Base-by-base conservation (phyloP, 2,329 filamentous ascomycete species). In the Neocatenulostroma microsporum region DNA sequence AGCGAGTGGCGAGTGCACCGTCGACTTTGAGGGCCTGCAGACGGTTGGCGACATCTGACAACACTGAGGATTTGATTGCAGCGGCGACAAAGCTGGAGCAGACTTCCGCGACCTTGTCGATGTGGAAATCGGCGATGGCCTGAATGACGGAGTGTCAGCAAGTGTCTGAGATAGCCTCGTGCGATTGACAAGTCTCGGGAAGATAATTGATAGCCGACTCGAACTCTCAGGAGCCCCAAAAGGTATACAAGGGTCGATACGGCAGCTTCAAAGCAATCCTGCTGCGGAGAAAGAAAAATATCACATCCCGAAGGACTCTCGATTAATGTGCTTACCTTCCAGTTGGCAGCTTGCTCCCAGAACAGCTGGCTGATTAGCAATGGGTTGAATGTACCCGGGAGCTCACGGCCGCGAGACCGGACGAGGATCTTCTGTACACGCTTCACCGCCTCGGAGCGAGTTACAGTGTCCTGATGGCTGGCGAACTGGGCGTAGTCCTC, bases 381-480 rank as follows among this genome's bases (percentile, higher is more conserved):
- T 0, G 77, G 70, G 41, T 78, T 78, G 54, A 76, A 80, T 0
- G 64, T 74, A 0, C 78, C 75, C 0, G 74, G 73, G 0, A 83
- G 56, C 49, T 83, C 79, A 4, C 68, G 58, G 1, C 69, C 72
- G 69, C 72, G 7, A 65, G 62, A 32, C 44, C 66, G 39, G 63
- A 72, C 23, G 56, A 59, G 31, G 62, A 73, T 15, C 70, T 80
- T 49, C 78, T 93, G 52, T 64, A 77, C 34, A 76, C 82, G 11
- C 0, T 53, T 28, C 3, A 74, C 53, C 28, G 62, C 69, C 6
- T 64, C 51, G 8, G 53, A 39, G 28, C 62, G 58, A 0, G 53
- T 57, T 0, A 60, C 10, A 2, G 17, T 28, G n/a, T 46, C 20
- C 25, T 52, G 50, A 10, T 23, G 25, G n/a, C 39, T 8, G 35